Evolutionary conservation across 2,329 filamentous ascomycete species (phyloP).

Genomic region (Akanthomyces uredinophilus): DNA sequence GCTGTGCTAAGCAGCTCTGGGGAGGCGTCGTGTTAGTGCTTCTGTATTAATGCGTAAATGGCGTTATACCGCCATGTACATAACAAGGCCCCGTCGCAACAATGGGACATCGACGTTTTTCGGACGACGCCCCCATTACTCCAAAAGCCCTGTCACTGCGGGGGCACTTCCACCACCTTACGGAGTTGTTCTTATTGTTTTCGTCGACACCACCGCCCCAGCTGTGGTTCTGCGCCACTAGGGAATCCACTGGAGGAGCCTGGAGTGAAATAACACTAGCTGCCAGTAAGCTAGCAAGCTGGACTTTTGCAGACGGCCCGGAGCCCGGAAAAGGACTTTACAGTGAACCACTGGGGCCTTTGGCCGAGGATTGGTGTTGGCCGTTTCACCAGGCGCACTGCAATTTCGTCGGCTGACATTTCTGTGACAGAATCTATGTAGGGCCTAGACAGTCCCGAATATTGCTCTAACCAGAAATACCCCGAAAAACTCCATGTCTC

Average conservation of each 20-base stretch:
- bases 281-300: no score
- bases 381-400: background rate
- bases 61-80: background rate
- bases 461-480: background rate
- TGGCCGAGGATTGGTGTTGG: background rate
- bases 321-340: no score
- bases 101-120: background rate
- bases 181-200: background rate
- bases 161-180: background rate
- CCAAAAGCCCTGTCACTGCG: background rate
- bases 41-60: background rate
- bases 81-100: conserved; percentile 3
- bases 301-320: no score
- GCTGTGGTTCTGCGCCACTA: no score
- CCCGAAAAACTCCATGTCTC: background rate
- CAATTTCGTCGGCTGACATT: background rate
- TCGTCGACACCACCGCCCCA: no score
- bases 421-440: background rate
- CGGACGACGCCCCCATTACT: background rate
- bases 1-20: background rate
- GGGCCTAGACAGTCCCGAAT: background rate
- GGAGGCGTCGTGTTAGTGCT: background rate
- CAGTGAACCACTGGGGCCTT: background rate
- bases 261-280: no score
- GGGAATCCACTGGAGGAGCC: no score